phyloP scores from a whole-genome alignment of 139 green algal genomes.

The Micractinium conductrix region DNA sequence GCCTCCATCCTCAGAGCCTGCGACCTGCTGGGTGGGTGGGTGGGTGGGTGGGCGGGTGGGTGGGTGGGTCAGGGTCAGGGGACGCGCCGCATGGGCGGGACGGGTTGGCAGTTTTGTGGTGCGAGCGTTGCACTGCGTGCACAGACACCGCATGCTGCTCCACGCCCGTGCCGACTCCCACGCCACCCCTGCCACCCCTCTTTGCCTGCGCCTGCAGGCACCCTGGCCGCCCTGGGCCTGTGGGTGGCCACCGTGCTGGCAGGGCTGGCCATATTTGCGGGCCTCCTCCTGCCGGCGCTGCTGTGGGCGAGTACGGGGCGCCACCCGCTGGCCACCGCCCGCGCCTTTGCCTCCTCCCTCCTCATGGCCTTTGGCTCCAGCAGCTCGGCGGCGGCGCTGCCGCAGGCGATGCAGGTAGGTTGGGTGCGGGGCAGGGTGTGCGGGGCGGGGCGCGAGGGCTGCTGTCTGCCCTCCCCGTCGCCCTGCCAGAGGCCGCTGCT shows the following conservation, averaged over 20 bases:
- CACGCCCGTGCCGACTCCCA: background rate
- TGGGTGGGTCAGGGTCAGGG: background rate
- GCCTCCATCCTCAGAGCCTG: conserved; percentile 53
- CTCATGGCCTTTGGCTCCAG: conserved; percentile 63
- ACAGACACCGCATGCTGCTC: background rate
- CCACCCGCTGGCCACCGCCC: conserved; percentile 17
- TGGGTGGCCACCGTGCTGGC: conserved; percentile 60
- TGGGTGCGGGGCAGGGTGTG: background rate
- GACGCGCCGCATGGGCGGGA: no score
- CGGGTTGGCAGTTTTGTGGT: background rate
- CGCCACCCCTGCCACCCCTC: background rate
- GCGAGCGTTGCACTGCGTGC: background rate
- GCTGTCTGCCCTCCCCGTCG: background rate
- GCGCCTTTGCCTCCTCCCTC: conserved; percentile 48
- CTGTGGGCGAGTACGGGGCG: conserved; percentile 47
- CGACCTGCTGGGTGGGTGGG: conserved; percentile 24
- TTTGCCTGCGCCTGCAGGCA: conserved; percentile 17
- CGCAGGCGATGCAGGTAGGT: conserved; percentile 48
- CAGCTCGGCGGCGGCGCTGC: conserved; percentile 56
- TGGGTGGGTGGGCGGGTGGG: background rate
- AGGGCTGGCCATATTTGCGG: conserved; percentile 53
- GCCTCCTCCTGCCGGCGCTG: conserved; percentile 48
- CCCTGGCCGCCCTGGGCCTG: conserved; percentile 49
- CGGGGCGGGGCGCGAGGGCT: background rate
- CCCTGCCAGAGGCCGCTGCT: no score